A percentile compares a stretch with the other conserved stretches of the same genome.
These are phyloP conservation scores for Plasmodium knowlesi DNA, from an alignment of 169 alveolate species.

Conservation along the genomic window DNA sequence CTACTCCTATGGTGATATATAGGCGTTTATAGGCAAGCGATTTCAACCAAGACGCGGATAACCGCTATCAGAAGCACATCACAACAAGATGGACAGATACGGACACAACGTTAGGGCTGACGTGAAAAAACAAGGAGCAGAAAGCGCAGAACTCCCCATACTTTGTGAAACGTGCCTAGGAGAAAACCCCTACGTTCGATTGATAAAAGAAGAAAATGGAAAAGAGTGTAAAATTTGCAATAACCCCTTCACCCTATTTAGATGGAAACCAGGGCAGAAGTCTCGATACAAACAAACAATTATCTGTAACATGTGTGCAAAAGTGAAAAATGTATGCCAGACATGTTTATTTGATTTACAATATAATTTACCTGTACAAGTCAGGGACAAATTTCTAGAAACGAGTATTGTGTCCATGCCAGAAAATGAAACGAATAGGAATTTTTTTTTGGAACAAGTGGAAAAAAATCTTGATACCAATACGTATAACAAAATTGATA, in stretches of 20 bases:
- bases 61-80: background rate
- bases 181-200: constrained; percentile 96
- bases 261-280: constrained; percentile 98
- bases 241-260: constrained; percentile 97
- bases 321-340: constrained; percentile 98
- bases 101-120: constrained; percentile 88
- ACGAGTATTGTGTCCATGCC: constrained; percentile 76
- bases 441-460: constrained; percentile 79
- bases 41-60: background rate
- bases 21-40: too few species aligned
- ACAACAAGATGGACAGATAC: constrained; percentile 82
- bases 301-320: constrained; percentile 98
- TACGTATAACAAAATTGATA: constrained; percentile 46
- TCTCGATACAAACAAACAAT: constrained; percentile 96
- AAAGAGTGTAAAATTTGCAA: constrained; percentile 97
- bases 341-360: constrained; percentile 97
- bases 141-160: constrained; percentile 96
- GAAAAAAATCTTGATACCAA: constrained; percentile 75
- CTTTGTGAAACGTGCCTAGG: constrained; percentile 98
- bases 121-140: constrained; percentile 84
- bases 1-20: background rate
- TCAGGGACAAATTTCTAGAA: constrained; percentile 91
- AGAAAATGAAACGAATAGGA: constrained; percentile 82
- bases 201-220: constrained; percentile 95
- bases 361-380: constrained; percentile 97